Evolutionary conservation across 345 rosid genomes (phyloP).

Genomic region (Brassica rapa): DNA sequence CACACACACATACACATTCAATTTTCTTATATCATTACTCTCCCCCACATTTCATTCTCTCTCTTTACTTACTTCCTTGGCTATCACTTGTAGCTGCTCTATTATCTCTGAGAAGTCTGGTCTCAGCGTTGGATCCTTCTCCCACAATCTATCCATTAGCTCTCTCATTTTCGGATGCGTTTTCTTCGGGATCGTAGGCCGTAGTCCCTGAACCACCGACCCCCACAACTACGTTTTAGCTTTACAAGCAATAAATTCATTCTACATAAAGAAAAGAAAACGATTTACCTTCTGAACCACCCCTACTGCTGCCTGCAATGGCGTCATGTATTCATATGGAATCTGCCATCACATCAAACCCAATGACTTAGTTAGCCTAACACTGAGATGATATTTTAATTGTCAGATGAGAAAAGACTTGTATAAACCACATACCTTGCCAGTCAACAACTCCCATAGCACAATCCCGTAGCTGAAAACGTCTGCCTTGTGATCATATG

Average conservation of each 20-base stretch:
- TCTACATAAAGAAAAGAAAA: background rate
- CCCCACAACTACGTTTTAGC: background rate
- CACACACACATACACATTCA: background rate
- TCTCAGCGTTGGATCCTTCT: conserved; percentile 79
- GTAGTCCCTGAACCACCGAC: conserved; percentile 52
- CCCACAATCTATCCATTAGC: conserved; percentile 81
- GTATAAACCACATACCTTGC: conserved; percentile 53
- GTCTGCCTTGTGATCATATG: conserved; percentile 98
- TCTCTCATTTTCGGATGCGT: conserved; percentile 64
- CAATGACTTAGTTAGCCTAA: conserved; percentile 2
- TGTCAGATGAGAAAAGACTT: background rate
- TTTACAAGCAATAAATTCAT: background rate
- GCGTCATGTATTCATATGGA: conserved; percentile 92
- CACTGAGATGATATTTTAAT: background rate
- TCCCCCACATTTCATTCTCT: background rate
- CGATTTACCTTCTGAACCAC: conserved; percentile 88
- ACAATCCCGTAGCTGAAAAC: conserved; percentile 90
- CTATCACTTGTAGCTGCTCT: conserved; percentile 63
- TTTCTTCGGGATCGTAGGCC: conserved; percentile 79
- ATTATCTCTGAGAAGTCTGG: conserved; percentile 86
- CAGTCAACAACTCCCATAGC: conserved; percentile 90
- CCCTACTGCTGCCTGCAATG: conserved; percentile 96
- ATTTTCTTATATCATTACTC: background rate
- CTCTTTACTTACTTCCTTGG: conserved; percentile 62
- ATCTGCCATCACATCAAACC: conserved; percentile 55